These are phyloP conservation scores for Eimeria tenella DNA, from an alignment of 169 alveolate species.

Conservation along the genomic window DNA sequence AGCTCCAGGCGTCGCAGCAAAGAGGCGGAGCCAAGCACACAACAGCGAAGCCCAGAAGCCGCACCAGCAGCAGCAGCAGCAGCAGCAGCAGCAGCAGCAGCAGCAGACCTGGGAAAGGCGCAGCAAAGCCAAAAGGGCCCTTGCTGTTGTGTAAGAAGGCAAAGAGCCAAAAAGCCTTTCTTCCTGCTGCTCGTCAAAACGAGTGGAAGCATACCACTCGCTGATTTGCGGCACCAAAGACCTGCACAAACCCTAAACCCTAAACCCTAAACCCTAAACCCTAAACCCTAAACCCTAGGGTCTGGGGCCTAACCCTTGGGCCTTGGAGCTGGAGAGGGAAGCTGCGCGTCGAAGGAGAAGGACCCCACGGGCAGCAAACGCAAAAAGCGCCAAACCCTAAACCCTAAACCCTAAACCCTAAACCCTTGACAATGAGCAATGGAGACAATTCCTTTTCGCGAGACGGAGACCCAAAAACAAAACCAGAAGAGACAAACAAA, in stretches of 20 bases:
- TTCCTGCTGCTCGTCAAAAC: conserved; percentile 68
- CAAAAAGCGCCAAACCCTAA: background rate
- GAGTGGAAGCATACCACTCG: conserved; percentile 68
- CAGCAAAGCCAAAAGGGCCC: conserved; percentile 42
- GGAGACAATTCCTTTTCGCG: background rate
- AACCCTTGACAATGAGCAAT: background rate
- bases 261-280: background rate
- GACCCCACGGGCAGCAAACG: background rate
- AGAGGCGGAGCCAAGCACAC: no score
- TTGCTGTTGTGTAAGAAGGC: conserved; percentile 74
- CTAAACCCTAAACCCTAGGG: background rate
- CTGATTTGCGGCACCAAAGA: conserved; percentile 28
- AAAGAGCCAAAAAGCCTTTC: conserved; percentile 60
- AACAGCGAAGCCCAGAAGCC: no score
- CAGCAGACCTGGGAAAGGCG: conserved; percentile 57
- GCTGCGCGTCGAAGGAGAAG: background rate
- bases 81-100: background rate
- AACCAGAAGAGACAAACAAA: background rate
- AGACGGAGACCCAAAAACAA: background rate
- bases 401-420: conserved; percentile 7
- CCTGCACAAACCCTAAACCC: background rate
- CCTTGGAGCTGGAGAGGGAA: background rate
- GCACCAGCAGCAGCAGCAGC: background rate
- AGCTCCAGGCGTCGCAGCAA: no score
- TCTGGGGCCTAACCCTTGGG: background rate